phyloP scores from a whole-genome alignment of 2,329 filamentous ascomycete genomes.

The Dothistroma septosporum region DNA sequence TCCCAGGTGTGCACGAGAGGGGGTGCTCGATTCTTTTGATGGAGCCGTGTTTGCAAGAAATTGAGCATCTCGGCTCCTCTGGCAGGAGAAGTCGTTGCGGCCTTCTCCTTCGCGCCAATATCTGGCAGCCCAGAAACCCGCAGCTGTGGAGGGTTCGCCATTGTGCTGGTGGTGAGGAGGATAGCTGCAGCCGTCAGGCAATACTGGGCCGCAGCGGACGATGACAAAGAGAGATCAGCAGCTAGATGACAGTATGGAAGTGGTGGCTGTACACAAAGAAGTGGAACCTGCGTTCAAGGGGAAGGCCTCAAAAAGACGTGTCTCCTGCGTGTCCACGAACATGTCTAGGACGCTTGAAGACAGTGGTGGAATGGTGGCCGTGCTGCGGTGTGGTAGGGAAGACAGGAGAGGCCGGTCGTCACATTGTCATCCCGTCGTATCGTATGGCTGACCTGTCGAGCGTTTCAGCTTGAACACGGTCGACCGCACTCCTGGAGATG shows the following conservation, averaged over 20 bases:
- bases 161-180: slow-evolving; percentile 8
- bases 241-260: not conserved
- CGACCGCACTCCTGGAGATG: not conserved
- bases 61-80: slow-evolving; percentile 70
- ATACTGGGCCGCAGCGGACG: not conserved
- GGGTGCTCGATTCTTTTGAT: slow-evolving; percentile 44
- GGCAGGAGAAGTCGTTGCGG: slow-evolving; percentile 64
- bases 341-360: not conserved
- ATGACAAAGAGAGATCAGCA: slow-evolving; percentile 4
- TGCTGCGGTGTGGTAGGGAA: not conserved
- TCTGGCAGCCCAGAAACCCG: slow-evolving; percentile 52
- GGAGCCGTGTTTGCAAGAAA: slow-evolving; percentile 34
- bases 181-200: not conserved
- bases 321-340: not conserved
- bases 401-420: not conserved
- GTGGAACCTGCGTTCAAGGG: not conserved
- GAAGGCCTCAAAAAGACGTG: not conserved
- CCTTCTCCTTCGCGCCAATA: slow-evolving; percentile 56
- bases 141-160: slow-evolving; percentile 26
- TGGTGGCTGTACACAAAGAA: not conserved
- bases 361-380: not conserved
- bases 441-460: slow-evolving; percentile 1
- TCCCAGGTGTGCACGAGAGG: slow-evolving; percentile 51
- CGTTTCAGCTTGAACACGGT: not conserved
- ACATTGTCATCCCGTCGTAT: not conserved